phyloP scores from a whole-genome alignment of 1,284 basidiomycete genomes.

The Malassezia brasiliensis region DNA sequence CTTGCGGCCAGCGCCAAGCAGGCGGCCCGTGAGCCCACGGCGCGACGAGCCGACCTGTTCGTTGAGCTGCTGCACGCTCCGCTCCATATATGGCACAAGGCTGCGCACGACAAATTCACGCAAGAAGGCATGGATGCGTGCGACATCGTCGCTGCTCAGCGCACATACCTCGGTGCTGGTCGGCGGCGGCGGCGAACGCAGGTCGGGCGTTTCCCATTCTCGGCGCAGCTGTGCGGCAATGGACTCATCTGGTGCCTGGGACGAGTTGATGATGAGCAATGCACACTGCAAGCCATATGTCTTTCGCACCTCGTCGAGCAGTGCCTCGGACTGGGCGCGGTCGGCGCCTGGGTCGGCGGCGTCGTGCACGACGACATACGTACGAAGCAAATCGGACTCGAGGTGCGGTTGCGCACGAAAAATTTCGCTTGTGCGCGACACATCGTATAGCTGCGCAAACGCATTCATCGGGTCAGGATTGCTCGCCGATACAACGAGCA shows the following conservation, averaged over 20 bases:
- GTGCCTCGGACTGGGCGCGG: constrained; percentile 23
- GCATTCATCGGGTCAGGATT: constrained; percentile 43
- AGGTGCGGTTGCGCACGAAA: constrained; percentile 20
- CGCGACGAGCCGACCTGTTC: constrained; percentile 74
- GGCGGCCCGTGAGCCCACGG: constrained; percentile 72
- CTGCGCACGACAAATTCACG: constrained; percentile 85
- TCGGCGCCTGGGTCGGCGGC: constrained; percentile 24
- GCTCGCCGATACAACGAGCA: constrained; percentile 33
- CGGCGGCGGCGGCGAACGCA: background rate
- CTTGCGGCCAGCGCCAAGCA: constrained; percentile 54
- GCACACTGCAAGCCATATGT: constrained; percentile 46
- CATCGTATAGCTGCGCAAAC: constrained; percentile 39
- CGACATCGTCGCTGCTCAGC: constrained; percentile 67
- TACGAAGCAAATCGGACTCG: constrained; percentile 35
- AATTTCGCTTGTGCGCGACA: constrained; percentile 12
- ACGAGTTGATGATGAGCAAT: constrained; percentile 39
- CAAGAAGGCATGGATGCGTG: constrained; percentile 68
- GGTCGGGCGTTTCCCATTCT: background rate
- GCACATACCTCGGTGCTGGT: background rate
- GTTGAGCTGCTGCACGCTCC: constrained; percentile 83
- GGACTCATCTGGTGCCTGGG: background rate
- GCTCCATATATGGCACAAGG: constrained; percentile 92
- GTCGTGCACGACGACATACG: constrained; percentile 44
- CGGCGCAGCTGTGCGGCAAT: background rate
- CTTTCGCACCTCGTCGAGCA: constrained; percentile 37